Conservation (phyloP, 2,329 filamentous ascomycete species). For the Daldinia sp. region DNA sequence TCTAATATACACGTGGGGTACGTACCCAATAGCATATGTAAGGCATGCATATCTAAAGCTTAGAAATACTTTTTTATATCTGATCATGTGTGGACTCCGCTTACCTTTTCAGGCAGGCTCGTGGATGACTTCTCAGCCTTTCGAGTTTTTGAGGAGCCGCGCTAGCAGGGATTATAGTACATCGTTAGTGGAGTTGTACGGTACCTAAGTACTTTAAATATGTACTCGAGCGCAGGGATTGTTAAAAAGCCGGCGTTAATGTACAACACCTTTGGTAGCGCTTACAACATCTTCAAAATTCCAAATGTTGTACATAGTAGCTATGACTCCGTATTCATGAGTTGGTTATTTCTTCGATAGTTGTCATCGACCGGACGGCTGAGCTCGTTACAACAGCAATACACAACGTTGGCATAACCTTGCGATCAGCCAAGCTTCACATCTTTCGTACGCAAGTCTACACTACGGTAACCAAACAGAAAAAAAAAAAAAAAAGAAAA, state of each 20-base stretch:
- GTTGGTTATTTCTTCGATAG: neutral
- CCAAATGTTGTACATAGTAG: too few species aligned
- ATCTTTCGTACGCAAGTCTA: neutral
- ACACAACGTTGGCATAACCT: constrained; percentile 8
- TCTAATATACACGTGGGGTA: too few species aligned
- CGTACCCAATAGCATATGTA: too few species aligned
- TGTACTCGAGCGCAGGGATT: neutral
- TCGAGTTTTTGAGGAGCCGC: constrained; percentile 33
- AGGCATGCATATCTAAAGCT: neutral
- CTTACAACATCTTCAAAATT: neutral
- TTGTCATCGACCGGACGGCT: neutral
- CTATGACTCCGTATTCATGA: neutral
- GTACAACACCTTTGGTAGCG: neutral
- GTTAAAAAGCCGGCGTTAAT: neutral
- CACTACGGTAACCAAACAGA: neutral
- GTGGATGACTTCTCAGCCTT: constrained; percentile 33
- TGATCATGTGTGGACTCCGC: constrained; percentile 22
- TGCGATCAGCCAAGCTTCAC: constrained; percentile 1
- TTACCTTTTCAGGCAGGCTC: constrained; percentile 18
- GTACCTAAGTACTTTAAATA: neutral
- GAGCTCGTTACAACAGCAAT: neutral
- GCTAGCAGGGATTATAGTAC: constrained; percentile 30
- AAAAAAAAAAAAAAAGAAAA: neutral
- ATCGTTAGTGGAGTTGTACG: neutral
- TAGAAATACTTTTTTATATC: neutral